These are phyloP conservation scores for Takashimella koratensis DNA, from an alignment of 1,284 basidiomycete genomes.

Conservation along the genomic window DNA sequence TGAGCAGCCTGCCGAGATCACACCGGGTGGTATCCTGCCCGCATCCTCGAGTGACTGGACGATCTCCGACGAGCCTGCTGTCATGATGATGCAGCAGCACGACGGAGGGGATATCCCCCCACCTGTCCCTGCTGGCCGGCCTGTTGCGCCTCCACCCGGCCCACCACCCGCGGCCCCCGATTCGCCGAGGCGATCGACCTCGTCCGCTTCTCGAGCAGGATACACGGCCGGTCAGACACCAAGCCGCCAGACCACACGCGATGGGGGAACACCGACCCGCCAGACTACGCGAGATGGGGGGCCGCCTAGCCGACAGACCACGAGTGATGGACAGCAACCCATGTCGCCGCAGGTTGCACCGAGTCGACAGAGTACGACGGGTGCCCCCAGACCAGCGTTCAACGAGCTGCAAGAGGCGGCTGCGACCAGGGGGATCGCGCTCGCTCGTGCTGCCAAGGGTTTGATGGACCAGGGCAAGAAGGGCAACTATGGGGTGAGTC, in stretches of 20 bases:
- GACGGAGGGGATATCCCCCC: constrained; percentile 18
- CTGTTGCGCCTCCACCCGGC: constrained; percentile 2
- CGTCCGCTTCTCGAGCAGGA: constrained; percentile 16
- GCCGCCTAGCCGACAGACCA: constrained; percentile 3
- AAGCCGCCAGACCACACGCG: not conserved
- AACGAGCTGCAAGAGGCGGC: constrained; percentile 67
- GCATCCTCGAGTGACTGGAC: not conserved
- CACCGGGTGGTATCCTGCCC: not conserved
- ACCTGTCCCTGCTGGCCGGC: constrained; percentile 16
- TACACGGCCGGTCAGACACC: not conserved
- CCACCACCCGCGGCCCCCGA: constrained; percentile 7
- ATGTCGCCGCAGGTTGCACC: constrained; percentile 6
- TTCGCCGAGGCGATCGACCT: constrained; percentile 19
- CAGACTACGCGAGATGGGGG: not conserved
- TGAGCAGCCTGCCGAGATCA: not conserved
- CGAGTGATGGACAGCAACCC: not conserved
- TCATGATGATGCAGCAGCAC: constrained; percentile 17
- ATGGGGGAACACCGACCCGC: not conserved
- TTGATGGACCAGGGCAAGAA: constrained; percentile 71
- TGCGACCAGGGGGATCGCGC: constrained; percentile 66
- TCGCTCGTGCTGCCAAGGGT: constrained; percentile 65
- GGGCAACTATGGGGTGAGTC: constrained; percentile 66
- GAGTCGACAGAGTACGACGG: constrained; percentile 1
- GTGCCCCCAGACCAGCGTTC: constrained; percentile 32
- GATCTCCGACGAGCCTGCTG: constrained; percentile 24